A percentile compares a stretch with the other conserved stretches of the same genome.
Evolutionary conservation across 306 rosid species (phyloP).

Genomic region (Acmispon strigosus): DNA sequence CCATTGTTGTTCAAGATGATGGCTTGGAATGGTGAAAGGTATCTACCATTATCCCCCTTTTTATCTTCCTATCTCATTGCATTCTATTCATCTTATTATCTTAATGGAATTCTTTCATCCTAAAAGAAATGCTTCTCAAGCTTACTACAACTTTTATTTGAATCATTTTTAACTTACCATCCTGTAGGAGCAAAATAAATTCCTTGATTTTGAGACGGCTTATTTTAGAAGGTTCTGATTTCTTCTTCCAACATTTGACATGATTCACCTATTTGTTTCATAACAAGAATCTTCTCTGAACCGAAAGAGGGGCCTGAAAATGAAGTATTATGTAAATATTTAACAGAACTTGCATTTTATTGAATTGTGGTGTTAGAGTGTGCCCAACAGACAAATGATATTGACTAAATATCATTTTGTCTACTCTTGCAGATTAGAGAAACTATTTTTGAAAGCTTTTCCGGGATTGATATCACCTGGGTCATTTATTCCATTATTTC

Average conservation of each 20-base stretch:
- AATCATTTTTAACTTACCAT: background rate
- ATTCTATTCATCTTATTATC: background rate
- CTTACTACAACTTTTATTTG: background rate
- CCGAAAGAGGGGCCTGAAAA: background rate
- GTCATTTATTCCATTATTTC: conserved; percentile 86
- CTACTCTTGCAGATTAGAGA: conserved; percentile 60
- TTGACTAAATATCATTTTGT: conserved; percentile 6
- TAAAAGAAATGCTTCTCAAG: background rate
- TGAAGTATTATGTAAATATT: background rate
- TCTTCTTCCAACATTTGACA: background rate
- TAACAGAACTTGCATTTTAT: background rate
- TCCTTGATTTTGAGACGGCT: background rate
- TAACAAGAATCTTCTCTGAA: background rate
- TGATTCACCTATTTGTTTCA: background rate
- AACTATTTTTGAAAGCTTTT: conserved; percentile 55
- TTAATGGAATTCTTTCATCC: background rate
- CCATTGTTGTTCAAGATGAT: conserved; percentile 89
- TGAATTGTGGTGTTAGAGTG: background rate
- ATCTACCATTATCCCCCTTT: conserved; percentile 1
- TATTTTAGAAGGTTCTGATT: background rate
- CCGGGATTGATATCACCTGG: conserved; percentile 83
- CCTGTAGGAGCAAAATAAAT: background rate
- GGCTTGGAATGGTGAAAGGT: conserved; percentile 93
- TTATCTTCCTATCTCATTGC: background rate
- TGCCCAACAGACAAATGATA: background rate